phyloP scores from a whole-genome alignment of 345 rosid species.

The Sonneratia alba region DNA sequence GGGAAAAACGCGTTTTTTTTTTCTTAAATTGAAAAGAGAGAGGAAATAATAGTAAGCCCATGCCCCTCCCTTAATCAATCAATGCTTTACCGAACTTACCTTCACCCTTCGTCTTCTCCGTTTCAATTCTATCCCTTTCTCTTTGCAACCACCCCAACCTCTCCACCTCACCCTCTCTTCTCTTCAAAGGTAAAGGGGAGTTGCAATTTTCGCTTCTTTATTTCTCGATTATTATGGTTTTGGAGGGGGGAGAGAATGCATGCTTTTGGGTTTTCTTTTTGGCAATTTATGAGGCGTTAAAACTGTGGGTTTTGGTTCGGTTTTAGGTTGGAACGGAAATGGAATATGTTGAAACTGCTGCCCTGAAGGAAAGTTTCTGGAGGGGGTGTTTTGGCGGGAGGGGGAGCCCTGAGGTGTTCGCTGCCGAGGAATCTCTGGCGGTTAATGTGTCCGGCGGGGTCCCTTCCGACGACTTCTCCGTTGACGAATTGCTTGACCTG shows the following conservation, averaged over 20 bases:
- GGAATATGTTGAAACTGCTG: constrained; percentile 59
- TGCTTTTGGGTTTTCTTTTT: too few species aligned
- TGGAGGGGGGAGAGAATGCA: neutral
- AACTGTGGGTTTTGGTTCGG: constrained; percentile 3
- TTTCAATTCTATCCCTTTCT: neutral
- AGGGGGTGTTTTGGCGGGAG: constrained; percentile 30
- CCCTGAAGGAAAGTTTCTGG: constrained; percentile 46
- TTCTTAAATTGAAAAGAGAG: neutral
- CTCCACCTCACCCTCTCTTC: constrained; percentile 6
- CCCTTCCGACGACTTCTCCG: constrained; percentile 56
- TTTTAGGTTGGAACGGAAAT: constrained; percentile 27
- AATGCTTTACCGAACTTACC: constrained; percentile 63
- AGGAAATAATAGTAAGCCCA: constrained; percentile 19
- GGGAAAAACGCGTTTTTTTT: too few species aligned
- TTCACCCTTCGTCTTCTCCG: constrained; percentile 17
- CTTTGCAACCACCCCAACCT: constrained; percentile 2
- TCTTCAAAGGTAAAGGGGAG: constrained; percentile 1
- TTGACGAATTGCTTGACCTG: constrained; percentile 76
- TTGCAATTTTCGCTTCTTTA: neutral
- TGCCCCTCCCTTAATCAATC: constrained; percentile 33
- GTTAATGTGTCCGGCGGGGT: constrained; percentile 25
- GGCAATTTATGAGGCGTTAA: neutral
- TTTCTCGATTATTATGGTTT: neutral
- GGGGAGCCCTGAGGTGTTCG: constrained; percentile 16
- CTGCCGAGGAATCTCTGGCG: constrained; percentile 9